A percentile compares a stretch with the other conserved stretches of the same genome.
Evolutionary conservation across 345 rosid species (phyloP).

Genomic region (Trapa bicornis): DNA sequence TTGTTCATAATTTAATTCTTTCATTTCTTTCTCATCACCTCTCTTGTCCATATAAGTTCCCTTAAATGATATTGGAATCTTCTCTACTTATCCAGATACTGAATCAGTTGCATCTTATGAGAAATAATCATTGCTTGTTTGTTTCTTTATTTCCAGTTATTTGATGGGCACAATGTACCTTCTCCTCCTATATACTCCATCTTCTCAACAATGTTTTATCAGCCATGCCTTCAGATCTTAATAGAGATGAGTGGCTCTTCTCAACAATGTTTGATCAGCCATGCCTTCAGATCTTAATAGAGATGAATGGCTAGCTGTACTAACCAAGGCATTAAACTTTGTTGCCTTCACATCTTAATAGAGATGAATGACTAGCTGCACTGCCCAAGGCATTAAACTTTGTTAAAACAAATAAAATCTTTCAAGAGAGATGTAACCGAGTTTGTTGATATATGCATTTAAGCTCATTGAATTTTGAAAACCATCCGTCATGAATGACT

Average conservation of each 20-base stretch:
- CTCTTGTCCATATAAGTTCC: neutral
- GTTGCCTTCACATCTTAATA: constrained; percentile 74
- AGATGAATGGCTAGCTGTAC: constrained; percentile 14
- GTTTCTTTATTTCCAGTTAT: constrained; percentile 42
- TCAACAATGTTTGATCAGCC: constrained; percentile 67
- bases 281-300: constrained; percentile 74
- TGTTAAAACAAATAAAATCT: constrained; percentile 97
- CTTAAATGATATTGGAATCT: neutral
- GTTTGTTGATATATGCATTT: neutral
- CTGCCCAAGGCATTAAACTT: constrained; percentile 92
- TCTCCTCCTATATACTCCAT: constrained; percentile 89
- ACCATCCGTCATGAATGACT: neutral
- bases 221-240: constrained; percentile 84
- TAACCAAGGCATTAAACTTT: constrained; percentile 65
- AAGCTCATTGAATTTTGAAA: neutral
- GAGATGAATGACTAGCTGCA: constrained; percentile 90
- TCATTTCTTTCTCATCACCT: neutral
- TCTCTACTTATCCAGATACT: neutral
- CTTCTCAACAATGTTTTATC: constrained; percentile 66
- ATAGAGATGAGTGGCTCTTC: constrained; percentile 21
- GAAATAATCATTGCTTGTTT: constrained; percentile 1
- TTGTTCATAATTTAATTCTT: neutral
- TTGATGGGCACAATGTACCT: constrained; percentile 98
- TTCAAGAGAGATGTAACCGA: constrained; percentile 61
- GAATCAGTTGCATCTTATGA: neutral